Evolutionary conservation across 441 rosid species (phyloP).

Genomic region (Populus hybrid): DNA sequence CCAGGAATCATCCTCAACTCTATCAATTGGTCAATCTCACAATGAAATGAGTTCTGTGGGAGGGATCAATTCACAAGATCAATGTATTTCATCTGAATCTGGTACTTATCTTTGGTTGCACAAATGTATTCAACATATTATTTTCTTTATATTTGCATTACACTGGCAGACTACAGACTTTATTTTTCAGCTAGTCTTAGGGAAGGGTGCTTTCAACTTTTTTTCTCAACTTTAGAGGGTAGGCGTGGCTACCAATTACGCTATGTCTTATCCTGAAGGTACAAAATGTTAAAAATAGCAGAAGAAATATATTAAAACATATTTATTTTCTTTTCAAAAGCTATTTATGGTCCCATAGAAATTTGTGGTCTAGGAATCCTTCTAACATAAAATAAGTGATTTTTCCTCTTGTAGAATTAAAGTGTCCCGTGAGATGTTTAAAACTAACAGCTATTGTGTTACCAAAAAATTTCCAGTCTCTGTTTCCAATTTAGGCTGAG

Average conservation of each 20-base stretch:
- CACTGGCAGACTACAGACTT: background rate
- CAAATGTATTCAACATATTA: background rate
- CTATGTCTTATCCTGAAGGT: background rate
- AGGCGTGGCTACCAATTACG: background rate
- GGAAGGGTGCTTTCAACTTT: background rate
- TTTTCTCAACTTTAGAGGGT: background rate
- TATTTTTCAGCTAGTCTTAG: background rate
- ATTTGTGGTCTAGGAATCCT: background rate
- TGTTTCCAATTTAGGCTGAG: background rate
- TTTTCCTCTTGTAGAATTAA: background rate
- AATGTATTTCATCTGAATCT: conserved; percentile 40
- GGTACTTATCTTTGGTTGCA: conserved; percentile 28
- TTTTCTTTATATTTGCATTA: background rate
- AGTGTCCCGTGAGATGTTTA: background rate
- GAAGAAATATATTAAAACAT: background rate
- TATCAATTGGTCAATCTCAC: conserved; percentile 33
- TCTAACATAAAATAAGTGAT: background rate
- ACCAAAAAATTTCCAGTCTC: background rate
- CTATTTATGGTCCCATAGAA: background rate
- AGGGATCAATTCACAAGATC: conserved; percentile 39
- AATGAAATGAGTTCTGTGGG: conserved; percentile 29
- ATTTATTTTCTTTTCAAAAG: background rate
- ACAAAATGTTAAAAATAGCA: background rate
- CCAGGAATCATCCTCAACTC: too few species aligned
- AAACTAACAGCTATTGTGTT: background rate